phyloP scores from a whole-genome alignment of 2,329 filamentous ascomycete genomes.

The Colletotrichum sp. region DNA sequence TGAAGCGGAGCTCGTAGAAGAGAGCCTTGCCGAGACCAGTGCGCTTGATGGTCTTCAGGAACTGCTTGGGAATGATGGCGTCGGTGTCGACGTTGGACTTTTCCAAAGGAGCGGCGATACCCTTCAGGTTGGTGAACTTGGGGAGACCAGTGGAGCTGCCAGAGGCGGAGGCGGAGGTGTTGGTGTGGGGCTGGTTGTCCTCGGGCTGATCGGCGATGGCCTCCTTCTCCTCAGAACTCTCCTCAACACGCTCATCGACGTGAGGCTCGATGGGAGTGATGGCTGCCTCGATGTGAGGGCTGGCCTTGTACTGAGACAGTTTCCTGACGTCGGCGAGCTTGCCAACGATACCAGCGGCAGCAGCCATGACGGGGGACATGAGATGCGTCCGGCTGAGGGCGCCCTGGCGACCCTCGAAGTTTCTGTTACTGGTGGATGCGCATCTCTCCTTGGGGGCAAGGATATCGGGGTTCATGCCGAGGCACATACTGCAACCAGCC shows the following conservation, averaged over 20 bases:
- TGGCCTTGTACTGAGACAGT: constrained; percentile 61
- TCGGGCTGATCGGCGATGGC: constrained; percentile 62
- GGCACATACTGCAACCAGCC: constrained; percentile 97
- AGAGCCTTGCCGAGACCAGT: constrained; percentile 88
- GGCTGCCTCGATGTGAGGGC: constrained; percentile 64
- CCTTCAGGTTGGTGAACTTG: constrained; percentile 84
- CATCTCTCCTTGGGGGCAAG: constrained; percentile 91
- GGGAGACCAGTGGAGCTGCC: constrained; percentile 65
- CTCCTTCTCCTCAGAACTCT: constrained; percentile 59
- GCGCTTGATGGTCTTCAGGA: constrained; percentile 98
- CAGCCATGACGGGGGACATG: constrained; percentile 97
- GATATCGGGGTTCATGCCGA: constrained; percentile 99
- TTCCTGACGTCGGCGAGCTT: constrained; percentile 93
- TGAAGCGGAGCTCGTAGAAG: constrained; percentile 85
- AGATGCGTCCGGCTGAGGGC: constrained; percentile 90
- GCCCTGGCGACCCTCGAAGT: constrained; percentile 96
- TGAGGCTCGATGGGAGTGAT: constrained; percentile 49
- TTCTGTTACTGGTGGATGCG: constrained; percentile 94
- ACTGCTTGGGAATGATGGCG: constrained; percentile 98
- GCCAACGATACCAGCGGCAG: constrained; percentile 86
- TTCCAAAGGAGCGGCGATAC: constrained; percentile 86
- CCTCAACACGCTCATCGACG: constrained; percentile 57
- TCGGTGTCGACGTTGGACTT: constrained; percentile 96
- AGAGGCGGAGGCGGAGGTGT: constrained; percentile 31
- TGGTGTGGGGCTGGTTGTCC: constrained; percentile 69